Evolutionary conservation across 1,284 basidiomycete species (phyloP).

Genomic region (Pisolithus thermaeus): DNA sequence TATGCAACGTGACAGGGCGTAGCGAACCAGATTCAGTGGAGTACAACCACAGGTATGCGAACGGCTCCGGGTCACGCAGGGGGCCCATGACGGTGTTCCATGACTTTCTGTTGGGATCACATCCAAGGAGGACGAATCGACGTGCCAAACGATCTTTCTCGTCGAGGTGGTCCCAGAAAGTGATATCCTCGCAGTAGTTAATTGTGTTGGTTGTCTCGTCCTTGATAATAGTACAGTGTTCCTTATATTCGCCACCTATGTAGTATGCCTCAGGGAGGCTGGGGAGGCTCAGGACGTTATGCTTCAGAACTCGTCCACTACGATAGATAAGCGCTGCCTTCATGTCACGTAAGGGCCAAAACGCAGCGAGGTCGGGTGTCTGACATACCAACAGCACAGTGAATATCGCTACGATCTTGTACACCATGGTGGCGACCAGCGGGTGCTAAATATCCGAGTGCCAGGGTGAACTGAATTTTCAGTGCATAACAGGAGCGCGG

Average conservation of each 20-base stretch:
- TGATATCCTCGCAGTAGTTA: slow-evolving; percentile 53
- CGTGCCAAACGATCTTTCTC: slow-evolving; percentile 25
- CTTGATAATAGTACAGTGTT: slow-evolving; percentile 36
- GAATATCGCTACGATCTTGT: too few relatives aligned
- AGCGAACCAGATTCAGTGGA: slow-evolving; percentile 12
- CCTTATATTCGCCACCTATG: slow-evolving; percentile 35
- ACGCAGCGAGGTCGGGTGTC: too few relatives aligned
- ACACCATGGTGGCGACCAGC: too few relatives aligned
- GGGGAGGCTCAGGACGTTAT: slow-evolving; percentile 34
- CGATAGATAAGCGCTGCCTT: slow-evolving; percentile 27
- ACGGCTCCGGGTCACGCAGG: slow-evolving; percentile 42
- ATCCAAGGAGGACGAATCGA: slow-evolving; percentile 45
- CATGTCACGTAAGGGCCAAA: too few relatives aligned
- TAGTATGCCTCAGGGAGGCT: slow-evolving; percentile 41
- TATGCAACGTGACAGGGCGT: slow-evolving; percentile 28
- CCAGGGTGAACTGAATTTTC: too few relatives aligned
- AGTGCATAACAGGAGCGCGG: too few relatives aligned
- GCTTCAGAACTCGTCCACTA: slow-evolving; percentile 31
- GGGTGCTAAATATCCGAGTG: too few relatives aligned
- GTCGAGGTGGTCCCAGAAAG: slow-evolving; percentile 48
- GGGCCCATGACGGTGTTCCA: slow-evolving; percentile 72
- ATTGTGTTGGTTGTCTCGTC: slow-evolving; percentile 27
- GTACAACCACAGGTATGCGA: slow-evolving; percentile 44
- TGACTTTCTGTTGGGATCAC: slow-evolving; percentile 45
- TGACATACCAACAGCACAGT: too few relatives aligned